Conservation (phyloP, 306 rosid species). For the Vigna nakashimae region DNA sequence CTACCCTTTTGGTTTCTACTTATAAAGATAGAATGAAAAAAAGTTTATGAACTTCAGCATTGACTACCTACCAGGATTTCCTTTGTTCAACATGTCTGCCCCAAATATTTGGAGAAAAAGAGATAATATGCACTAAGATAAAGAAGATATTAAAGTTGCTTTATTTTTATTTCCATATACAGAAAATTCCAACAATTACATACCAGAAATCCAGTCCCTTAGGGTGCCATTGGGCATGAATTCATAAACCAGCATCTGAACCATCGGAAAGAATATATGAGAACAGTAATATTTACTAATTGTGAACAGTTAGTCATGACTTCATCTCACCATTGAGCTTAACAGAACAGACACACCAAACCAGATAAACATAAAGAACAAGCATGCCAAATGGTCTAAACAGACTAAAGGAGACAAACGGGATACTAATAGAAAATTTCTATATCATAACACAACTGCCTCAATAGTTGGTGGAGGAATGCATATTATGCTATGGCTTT, state of each 20-base stretch:
- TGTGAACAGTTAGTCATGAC: background rate
- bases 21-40: background rate
- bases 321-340: background rate
- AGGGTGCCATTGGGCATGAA: slow-evolving; percentile 88
- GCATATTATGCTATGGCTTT: background rate
- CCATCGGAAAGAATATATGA: slow-evolving; percentile 42
- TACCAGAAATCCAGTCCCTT: slow-evolving; percentile 85
- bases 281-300: slow-evolving; percentile 16
- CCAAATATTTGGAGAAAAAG: background rate
- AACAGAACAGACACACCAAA: background rate
- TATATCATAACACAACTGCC: background rate
- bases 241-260: slow-evolving; percentile 91
- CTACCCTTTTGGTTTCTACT: background rate
- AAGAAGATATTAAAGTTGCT: background rate
- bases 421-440: background rate
- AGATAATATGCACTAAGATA: slow-evolving; percentile 24
- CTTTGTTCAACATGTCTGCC: background rate
- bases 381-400: background rate
- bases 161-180: background rate
- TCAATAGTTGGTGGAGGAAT: background rate
- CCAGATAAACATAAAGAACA: background rate
- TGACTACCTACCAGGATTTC: background rate
- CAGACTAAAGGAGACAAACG: background rate
- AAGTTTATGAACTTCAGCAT: too few species aligned
- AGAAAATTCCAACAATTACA: slow-evolving; percentile 27